Conservation (phyloP, 2,329 filamentous ascomycete genomes). For the Sporothrix protearum region DNA sequence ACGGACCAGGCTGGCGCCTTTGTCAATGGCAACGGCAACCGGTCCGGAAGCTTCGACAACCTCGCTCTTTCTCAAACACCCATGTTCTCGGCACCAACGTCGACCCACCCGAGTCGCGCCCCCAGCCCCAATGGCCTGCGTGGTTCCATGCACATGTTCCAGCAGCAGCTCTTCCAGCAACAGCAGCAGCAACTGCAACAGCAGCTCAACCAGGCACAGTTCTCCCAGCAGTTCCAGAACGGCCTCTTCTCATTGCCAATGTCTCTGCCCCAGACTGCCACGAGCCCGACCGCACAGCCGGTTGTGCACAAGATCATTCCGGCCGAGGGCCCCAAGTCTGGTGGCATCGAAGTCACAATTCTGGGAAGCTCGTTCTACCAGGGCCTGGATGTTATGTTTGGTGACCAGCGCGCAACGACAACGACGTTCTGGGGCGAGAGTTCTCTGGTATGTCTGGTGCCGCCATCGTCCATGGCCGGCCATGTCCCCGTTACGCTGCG, state of each 20-base stretch:
- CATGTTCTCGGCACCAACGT: constrained; percentile 68
- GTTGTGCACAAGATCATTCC: constrained; percentile 82
- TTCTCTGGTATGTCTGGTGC: constrained; percentile 74
- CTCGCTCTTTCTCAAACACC: constrained; percentile 52
- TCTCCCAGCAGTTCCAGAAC: constrained; percentile 47
- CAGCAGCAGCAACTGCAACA: constrained; percentile 38
- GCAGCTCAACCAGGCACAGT: constrained; percentile 37
- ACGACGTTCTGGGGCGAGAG: constrained; percentile 79
- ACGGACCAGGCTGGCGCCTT: constrained; percentile 57
- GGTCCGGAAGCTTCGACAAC: constrained; percentile 63
- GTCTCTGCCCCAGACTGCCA: constrained; percentile 34
- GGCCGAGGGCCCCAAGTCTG: constrained; percentile 72
- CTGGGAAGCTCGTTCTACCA: constrained; percentile 76
- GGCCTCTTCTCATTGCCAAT: constrained; percentile 51
- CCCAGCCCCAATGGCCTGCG: constrained; percentile 62
- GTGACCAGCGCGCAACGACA: constrained; percentile 59
- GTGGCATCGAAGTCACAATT: constrained; percentile 83
- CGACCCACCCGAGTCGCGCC: constrained; percentile 72
- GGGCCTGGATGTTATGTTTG: constrained; percentile 80
- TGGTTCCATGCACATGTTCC: constrained; percentile 44
- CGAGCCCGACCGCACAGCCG: constrained; percentile 39
- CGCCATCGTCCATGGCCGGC: constrained; percentile 64
- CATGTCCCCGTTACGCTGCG: constrained; percentile 69
- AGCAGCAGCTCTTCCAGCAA: constrained; percentile 37
- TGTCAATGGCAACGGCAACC: constrained; percentile 51